Evolutionary conservation across 2,329 filamentous ascomycete species (phyloP), one percentile per base, ranked within the genome.

Genomic region (Apiospora malaysiana): DNA sequence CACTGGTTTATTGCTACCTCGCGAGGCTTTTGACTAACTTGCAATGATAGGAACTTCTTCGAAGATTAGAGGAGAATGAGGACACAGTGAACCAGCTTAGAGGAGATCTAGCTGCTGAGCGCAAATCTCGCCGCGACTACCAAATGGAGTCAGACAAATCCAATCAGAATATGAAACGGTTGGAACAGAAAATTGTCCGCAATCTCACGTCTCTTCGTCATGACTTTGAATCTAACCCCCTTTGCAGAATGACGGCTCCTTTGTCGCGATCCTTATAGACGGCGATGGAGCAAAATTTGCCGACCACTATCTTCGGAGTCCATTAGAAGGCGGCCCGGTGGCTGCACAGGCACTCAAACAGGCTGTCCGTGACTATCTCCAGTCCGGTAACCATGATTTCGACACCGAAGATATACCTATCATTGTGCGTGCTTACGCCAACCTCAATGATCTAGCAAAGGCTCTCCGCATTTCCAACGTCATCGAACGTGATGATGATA

Each of bases 221-320:
- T 67, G 65, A 25, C 21, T 14, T 18, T 45, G 21, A 45, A 67
- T 25, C 65, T 67, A 46, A 67, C 65, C 65, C 21, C 25, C 65
- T 45, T 37, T 49, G 25, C 65, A 79, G 79, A 78, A 76, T 59
- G 78, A 74, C 46, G 78, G 77, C 45, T 73, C 77, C 49, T 80
- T 78, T 72, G 76, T 78, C 56, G 78, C 79, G 45, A 77, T 80
- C 27, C 78, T 80, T 71, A 77, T 80, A 71, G 79, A 80, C 71
- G 79, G 79, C 66, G 79, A 80, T 68, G 79, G 79, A 6, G 79
- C 79, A 70, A 80, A 80, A 73, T 80, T 80, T 72, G 76, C 76
- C 37, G 78, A 80, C 65, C 75, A 77, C 63, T 79, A 76, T 70
- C 73, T 80, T 42, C 78, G 76, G 42, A 77, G 77, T 66, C 73